phyloP scores from a whole-genome alignment of 495 filamentous ascomycete genomes.

The Penicillium simplicissimum region DNA sequence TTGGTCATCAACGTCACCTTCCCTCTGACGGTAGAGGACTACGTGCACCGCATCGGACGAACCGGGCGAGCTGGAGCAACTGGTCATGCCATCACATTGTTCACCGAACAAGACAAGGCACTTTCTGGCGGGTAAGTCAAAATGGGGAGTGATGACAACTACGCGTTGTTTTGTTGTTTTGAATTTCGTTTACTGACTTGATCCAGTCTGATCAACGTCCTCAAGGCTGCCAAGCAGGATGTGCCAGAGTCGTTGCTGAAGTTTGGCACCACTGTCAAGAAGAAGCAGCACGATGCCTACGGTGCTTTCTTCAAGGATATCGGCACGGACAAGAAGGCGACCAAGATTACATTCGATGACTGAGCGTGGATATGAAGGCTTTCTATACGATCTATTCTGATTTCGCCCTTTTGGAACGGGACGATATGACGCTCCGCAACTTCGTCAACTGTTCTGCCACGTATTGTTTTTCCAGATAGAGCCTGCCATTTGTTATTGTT shows the following conservation, averaged over 20 bases:
- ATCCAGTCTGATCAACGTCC: slow-evolving; percentile 79
- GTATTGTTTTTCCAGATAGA: slow-evolving; percentile 61
- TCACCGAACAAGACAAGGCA: slow-evolving; percentile 90
- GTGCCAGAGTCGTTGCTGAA: slow-evolving; percentile 87
- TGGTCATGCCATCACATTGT: slow-evolving; percentile 85
- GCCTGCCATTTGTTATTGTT: slow-evolving; percentile 40
- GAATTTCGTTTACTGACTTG: slow-evolving; percentile 17
- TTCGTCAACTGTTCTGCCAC: slow-evolving; percentile 50
- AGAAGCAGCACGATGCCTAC: slow-evolving; percentile 91
- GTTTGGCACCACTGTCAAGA: slow-evolving; percentile 98
- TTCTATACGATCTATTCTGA: slow-evolving; percentile 19
- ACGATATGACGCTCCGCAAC: slow-evolving; percentile 31
- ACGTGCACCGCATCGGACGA: slow-evolving; percentile 90
- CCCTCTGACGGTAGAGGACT: slow-evolving; percentile 74
- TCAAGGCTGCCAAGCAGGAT: slow-evolving; percentile 82
- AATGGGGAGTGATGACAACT: neutral
- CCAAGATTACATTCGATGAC: slow-evolving; percentile 92
- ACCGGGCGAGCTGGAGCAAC: slow-evolving; percentile 88
- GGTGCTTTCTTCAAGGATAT: slow-evolving; percentile 88
- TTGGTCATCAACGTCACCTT: slow-evolving; percentile 86
- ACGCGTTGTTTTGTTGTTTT: neutral
- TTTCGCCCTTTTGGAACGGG: slow-evolving; percentile 22
- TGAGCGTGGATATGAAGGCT: slow-evolving; percentile 23
- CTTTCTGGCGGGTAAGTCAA: slow-evolving; percentile 76
- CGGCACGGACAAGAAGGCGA: slow-evolving; percentile 75